Evolutionary conservation across 2,329 filamentous ascomycete genomes (phyloP).

Genomic region (Clonostachys solani): DNA sequence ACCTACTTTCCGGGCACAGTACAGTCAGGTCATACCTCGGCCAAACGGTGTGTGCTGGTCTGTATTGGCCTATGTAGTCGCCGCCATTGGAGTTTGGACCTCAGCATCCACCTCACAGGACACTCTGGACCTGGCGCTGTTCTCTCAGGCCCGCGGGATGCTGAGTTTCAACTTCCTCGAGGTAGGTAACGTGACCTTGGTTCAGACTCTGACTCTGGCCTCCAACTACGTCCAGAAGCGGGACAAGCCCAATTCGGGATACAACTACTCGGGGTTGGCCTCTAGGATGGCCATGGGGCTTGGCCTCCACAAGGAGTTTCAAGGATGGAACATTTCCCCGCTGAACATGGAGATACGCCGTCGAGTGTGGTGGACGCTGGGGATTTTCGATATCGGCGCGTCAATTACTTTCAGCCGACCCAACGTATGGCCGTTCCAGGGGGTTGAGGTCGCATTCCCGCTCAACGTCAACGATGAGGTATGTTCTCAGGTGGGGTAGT

Average conservation of each 20-base stretch:
- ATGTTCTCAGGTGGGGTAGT: background rate
- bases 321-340: conserved; percentile 20
- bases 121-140: conserved; percentile 17
- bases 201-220: conserved; percentile 37
- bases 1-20: conserved; percentile 33
- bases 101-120: conserved; percentile 12
- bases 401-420: conserved; percentile 42
- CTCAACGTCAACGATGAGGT: conserved; percentile 38
- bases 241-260: conserved; percentile 45
- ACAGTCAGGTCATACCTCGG: conserved; percentile 22
- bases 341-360: conserved; percentile 27
- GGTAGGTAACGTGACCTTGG: conserved; percentile 35
- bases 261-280: conserved; percentile 46
- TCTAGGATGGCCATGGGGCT: conserved; percentile 43
- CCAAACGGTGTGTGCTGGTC: conserved; percentile 22
- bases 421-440: conserved; percentile 30
- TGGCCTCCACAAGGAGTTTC: conserved; percentile 42
- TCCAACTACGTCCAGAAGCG: conserved; percentile 47
- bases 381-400: conserved; percentile 40
- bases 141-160: conserved; percentile 19
- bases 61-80: conserved; percentile 24
- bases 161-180: conserved; percentile 37
- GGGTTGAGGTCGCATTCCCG: conserved; percentile 34
- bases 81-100: conserved; percentile 29
- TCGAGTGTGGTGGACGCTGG: conserved; percentile 30